Conservation (phyloP, 352 stramenopile species). For the Phytopythium ostracodes region DNA sequence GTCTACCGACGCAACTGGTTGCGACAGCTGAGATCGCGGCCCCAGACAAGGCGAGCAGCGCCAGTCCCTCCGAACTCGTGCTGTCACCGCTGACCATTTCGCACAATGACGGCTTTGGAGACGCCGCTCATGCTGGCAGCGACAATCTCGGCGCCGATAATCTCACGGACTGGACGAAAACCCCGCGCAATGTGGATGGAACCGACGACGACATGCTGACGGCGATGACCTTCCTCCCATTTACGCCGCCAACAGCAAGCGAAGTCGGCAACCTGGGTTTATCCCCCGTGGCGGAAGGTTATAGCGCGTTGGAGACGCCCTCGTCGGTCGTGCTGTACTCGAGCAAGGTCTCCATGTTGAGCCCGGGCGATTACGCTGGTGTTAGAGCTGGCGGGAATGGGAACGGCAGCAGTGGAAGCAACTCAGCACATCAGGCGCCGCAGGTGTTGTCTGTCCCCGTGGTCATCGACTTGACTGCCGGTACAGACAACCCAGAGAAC, state of each 20-base stretch:
- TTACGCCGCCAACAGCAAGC: background rate
- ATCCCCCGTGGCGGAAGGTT: background rate
- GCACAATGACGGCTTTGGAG: background rate
- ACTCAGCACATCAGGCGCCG: background rate
- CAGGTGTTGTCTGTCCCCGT: background rate
- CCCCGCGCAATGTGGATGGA: background rate
- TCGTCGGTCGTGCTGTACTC: background rate
- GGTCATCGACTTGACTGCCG: slow-evolving; percentile 1
- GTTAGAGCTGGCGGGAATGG: background rate
- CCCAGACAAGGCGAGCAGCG: background rate
- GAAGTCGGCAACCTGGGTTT: background rate
- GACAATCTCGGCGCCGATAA: background rate
- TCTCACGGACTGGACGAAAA: background rate
- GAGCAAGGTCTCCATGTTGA: background rate
- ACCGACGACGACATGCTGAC: background rate
- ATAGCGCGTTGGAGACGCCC: background rate
- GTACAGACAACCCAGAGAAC: background rate
- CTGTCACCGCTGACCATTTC: background rate
- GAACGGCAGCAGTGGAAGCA: background rate
- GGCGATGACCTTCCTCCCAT: background rate
- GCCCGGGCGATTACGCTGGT: background rate
- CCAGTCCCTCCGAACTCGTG: background rate
- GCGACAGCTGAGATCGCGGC: background rate
- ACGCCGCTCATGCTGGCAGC: background rate
- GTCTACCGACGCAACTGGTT: background rate